Percentiles rank a stretch among this genome's conserved stretches.
Evolutionary conservation across 2,329 filamentous ascomycete species (phyloP).

Genomic region (Pseudogymnoascus sp.): DNA sequence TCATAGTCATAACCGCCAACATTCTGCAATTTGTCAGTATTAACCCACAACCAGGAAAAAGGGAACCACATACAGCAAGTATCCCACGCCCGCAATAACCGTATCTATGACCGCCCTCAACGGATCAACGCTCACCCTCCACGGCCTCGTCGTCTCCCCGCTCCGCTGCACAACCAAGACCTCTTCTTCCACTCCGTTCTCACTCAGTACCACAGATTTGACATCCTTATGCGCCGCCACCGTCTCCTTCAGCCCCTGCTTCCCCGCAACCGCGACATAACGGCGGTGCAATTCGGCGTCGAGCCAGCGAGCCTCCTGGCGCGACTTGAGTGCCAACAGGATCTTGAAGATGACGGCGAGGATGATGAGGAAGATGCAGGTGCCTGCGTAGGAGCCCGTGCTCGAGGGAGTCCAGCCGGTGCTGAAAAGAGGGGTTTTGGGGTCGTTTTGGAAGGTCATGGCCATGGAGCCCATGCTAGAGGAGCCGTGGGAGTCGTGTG

Average conservation of each 20-base stretch:
- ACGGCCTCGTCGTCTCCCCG: slow-evolving; percentile 53
- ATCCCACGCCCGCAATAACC: slow-evolving; percentile 68
- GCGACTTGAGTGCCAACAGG: slow-evolving; percentile 65
- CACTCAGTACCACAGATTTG: slow-evolving; percentile 60
- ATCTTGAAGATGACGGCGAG: slow-evolving; percentile 64
- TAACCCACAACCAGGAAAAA: background rate
- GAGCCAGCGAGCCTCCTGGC: slow-evolving; percentile 57
- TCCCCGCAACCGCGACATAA: slow-evolving; percentile 66
- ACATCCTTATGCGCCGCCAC: slow-evolving; percentile 37
- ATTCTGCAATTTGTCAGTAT: slow-evolving; percentile 50
- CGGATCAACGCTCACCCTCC: slow-evolving; percentile 74
- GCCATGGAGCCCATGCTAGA: slow-evolving; percentile 33
- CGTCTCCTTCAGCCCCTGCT: slow-evolving; percentile 44
- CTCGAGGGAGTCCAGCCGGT: slow-evolving; percentile 64
- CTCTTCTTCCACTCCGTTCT: slow-evolving; percentile 73
- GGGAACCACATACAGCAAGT: slow-evolving; percentile 65
- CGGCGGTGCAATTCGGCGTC: slow-evolving; percentile 65
- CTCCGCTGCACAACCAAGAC: slow-evolving; percentile 64
- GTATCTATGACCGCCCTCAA: slow-evolving; percentile 65
- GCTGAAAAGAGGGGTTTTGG: slow-evolving; percentile 59
- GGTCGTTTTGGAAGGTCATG: slow-evolving; percentile 59
- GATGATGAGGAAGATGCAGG: slow-evolving; percentile 82
- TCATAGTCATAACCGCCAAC: slow-evolving; percentile 87
- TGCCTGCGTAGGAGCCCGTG: slow-evolving; percentile 71
- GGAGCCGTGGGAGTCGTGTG: background rate